Conservation (phyloP, 345 rosid genomes). For the Aethionema arabicum region DNA sequence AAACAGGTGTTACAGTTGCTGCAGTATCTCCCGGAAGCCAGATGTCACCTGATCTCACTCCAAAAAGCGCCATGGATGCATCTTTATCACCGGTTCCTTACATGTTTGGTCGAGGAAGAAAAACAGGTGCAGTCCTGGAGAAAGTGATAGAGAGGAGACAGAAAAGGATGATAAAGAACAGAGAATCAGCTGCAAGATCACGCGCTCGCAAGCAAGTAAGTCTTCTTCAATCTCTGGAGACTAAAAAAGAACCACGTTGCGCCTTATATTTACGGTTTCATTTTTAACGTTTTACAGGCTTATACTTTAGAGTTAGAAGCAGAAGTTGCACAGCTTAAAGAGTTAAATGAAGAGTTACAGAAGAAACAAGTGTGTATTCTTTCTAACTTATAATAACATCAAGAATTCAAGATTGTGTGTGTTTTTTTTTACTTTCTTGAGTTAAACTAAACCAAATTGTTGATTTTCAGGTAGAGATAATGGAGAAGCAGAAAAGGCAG, state of each 20-base stretch:
- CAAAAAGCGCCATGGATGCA: slow-evolving; percentile 74
- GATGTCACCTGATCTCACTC: slow-evolving; percentile 72
- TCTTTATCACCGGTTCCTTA: slow-evolving; percentile 80
- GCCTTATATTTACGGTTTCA: slow-evolving; percentile 9
- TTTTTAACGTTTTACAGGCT: slow-evolving; percentile 54
- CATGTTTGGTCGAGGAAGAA: slow-evolving; percentile 75
- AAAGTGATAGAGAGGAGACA: slow-evolving; percentile 98
- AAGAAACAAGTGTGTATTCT: slow-evolving; percentile 64
- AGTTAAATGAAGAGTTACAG: slow-evolving; percentile 66
- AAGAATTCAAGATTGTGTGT: slow-evolving; percentile 15
- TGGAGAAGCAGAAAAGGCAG: slow-evolving; percentile 59
- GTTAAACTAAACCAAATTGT: slow-evolving; percentile 26
- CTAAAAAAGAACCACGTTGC: not conserved
- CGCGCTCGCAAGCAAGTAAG: slow-evolving; percentile 98
- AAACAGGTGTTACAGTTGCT: slow-evolving; percentile 47
- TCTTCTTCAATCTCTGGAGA: slow-evolving; percentile 3
- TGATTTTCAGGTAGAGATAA: slow-evolving; percentile 54
- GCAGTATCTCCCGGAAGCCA: slow-evolving; percentile 71
- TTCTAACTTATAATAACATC: slow-evolving; percentile 19
- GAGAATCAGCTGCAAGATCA: slow-evolving; percentile 98
- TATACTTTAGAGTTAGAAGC: slow-evolving; percentile 92
- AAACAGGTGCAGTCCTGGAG: slow-evolving; percentile 63
- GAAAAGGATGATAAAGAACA: slow-evolving; percentile 95
- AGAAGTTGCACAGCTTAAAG: slow-evolving; percentile 81
- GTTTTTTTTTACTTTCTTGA: slow-evolving; percentile 2